Percentiles rank a stretch among this genome's conserved stretches.
Evolutionary conservation across 179 eudicot species (phyloP).

Genomic region (Camellia oleifera): DNA sequence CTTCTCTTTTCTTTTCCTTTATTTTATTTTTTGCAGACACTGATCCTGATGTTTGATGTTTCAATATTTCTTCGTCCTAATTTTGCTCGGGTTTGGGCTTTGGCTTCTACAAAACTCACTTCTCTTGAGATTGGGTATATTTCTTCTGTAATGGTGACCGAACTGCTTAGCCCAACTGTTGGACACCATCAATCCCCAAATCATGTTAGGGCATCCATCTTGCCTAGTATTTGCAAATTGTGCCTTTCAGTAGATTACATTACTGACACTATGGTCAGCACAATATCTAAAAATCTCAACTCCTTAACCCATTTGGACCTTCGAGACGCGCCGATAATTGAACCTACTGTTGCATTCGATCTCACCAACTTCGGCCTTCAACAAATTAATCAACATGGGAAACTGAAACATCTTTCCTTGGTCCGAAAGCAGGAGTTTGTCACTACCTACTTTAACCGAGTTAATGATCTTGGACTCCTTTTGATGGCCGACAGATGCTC

Average conservation of each 20-base stretch:
- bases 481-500: constrained; percentile 87
- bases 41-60: constrained; percentile 84
- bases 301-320: constrained; percentile 83
- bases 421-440: constrained; percentile 83
- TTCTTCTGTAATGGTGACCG: constrained; percentile 74
- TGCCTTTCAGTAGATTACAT: constrained; percentile 93
- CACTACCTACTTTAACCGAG: constrained; percentile 66
- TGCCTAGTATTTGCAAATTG: constrained; percentile 65
- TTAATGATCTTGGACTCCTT: constrained; percentile 89
- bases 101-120: constrained; percentile 64
- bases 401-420: constrained; percentile 81
- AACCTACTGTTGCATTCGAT: constrained; percentile 72
- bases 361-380: constrained; percentile 86
- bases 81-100: constrained; percentile 81
- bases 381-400: constrained; percentile 70
- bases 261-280: constrained; percentile 77
- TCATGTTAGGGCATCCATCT: constrained; percentile 36
- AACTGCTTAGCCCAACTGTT: constrained; percentile 61
- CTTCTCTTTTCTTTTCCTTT: background rate
- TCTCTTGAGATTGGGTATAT: constrained; percentile 86
- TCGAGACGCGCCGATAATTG: constrained; percentile 88
- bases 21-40: constrained; percentile 44
- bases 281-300: constrained; percentile 62
- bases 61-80: constrained; percentile 68
- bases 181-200: constrained; percentile 42